phyloP scores from a whole-genome alignment of 2,329 filamentous ascomycete genomes.

The Sordariomycetes sp. region DNA sequence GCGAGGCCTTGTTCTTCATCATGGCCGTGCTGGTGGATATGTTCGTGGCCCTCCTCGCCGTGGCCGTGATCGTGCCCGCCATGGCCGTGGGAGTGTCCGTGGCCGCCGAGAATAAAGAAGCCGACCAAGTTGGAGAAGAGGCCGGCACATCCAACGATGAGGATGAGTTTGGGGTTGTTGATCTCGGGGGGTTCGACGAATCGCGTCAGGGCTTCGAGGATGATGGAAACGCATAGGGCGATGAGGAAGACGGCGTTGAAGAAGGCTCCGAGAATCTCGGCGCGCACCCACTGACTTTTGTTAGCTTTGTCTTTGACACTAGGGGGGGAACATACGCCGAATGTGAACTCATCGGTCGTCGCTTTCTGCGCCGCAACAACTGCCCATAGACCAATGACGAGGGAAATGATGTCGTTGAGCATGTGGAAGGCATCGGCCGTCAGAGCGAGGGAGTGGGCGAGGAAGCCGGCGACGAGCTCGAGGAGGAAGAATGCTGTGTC shows the following conservation, averaged over 20 bases:
- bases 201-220: constrained; percentile 87
- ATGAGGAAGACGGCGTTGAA: constrained; percentile 98
- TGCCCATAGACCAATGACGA: constrained; percentile 89
- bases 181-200: constrained; percentile 89
- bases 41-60: constrained; percentile 31
- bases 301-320: constrained; percentile 10
- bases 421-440: constrained; percentile 98
- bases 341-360: constrained; percentile 87
- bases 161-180: constrained; percentile 73
- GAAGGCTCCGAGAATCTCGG: constrained; percentile 90
- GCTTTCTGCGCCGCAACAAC: constrained; percentile 80
- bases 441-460: constrained; percentile 83
- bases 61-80: constrained; percentile 43
- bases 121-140: constrained; percentile 83
- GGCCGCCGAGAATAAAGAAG: constrained; percentile 85
- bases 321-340: constrained; percentile 56
- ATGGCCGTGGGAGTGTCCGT: constrained; percentile 71
- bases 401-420: constrained; percentile 96
- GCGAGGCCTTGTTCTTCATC: constrained; percentile 42
- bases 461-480: constrained; percentile 77
- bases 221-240: constrained; percentile 90
- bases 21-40: constrained; percentile 20
- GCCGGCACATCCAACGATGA: constrained; percentile 81
- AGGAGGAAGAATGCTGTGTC: constrained; percentile 85
- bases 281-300: constrained; percentile 74